Conservation (phyloP, 495 filamentous ascomycete genomes). For the Lophium mytilinum region DNA sequence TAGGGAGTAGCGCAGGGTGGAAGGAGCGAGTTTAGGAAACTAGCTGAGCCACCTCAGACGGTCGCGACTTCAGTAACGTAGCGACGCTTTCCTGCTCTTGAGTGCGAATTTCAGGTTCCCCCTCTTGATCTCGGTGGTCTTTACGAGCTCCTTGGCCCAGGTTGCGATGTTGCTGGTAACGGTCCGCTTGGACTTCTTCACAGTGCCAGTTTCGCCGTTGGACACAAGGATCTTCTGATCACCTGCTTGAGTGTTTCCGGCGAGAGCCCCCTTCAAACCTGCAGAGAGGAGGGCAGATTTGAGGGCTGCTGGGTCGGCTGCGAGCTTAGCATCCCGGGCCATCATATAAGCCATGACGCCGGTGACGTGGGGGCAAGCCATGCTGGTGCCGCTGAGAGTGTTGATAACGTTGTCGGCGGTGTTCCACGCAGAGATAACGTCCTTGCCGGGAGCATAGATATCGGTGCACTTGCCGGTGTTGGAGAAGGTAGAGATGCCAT, state of each 20-base stretch:
- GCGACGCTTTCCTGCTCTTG: background rate
- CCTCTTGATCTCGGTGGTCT: background rate
- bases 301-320: conserved; percentile 33
- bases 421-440: conserved; percentile 33
- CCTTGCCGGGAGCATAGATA: conserved; percentile 38
- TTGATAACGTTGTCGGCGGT: conserved; percentile 29
- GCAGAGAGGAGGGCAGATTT: conserved; percentile 33
- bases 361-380: conserved; percentile 43
- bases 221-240: conserved; percentile 27
- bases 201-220: conserved; percentile 25
- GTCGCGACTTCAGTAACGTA: background rate
- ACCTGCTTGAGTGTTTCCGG: conserved; percentile 4
- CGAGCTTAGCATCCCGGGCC: conserved; percentile 25
- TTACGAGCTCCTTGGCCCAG: conserved; percentile 9
- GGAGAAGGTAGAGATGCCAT: conserved; percentile 30
- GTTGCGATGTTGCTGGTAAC: conserved; percentile 7
- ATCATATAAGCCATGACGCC: conserved; percentile 46
- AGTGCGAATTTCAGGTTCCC: background rate
- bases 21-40: too few species aligned
- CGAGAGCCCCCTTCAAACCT: conserved; percentile 10
- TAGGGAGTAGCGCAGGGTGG: too few species aligned
- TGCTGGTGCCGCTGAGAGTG: conserved; percentile 33
- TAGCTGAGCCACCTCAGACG: too few species aligned
- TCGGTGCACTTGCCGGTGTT: conserved; percentile 40
- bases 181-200: conserved; percentile 9